These are phyloP conservation scores for Phytophthora macrochlamydospora DNA, from an alignment of 352 stramenopile genomes.

Conservation along the genomic window DNA sequence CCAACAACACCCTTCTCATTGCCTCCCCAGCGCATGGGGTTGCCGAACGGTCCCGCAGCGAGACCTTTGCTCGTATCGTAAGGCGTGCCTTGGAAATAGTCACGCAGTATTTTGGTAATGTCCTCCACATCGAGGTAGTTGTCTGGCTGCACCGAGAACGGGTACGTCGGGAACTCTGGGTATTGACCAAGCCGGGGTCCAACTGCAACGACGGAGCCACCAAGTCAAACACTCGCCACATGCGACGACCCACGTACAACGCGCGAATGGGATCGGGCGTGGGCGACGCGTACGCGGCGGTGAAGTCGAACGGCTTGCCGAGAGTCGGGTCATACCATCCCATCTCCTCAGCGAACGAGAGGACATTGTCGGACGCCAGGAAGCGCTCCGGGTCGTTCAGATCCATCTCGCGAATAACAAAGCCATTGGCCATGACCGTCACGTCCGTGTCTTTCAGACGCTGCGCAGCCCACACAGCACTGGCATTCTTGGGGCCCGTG, in stretches of 20 bases:
- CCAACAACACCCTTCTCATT: slow-evolving; percentile 60
- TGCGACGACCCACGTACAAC: slow-evolving; percentile 81
- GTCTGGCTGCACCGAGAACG: slow-evolving; percentile 90
- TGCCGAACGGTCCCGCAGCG: slow-evolving; percentile 89
- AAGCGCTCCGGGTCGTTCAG: slow-evolving; percentile 82
- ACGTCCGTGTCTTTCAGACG: slow-evolving; percentile 91
- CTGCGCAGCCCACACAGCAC: slow-evolving; percentile 94
- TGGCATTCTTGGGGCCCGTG: slow-evolving; percentile 88
- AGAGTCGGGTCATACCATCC: slow-evolving; percentile 77
- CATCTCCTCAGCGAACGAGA: slow-evolving; percentile 86
- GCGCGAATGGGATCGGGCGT: slow-evolving; percentile 58
- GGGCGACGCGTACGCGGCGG: slow-evolving; percentile 57
- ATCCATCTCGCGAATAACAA: slow-evolving; percentile 92
- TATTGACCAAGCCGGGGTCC: slow-evolving; percentile 60
- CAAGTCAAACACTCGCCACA: slow-evolving; percentile 90
- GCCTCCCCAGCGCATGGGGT: slow-evolving; percentile 87
- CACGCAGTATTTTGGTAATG: slow-evolving; percentile 81
- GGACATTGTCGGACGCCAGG: slow-evolving; percentile 89
- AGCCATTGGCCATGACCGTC: slow-evolving; percentile 92
- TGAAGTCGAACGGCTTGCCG: slow-evolving; percentile 71
- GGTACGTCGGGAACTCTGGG: slow-evolving; percentile 77
- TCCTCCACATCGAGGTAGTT: slow-evolving; percentile 54
- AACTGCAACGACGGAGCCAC: slow-evolving; percentile 82
- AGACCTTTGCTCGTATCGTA: slow-evolving; percentile 89
- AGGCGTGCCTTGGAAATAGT: slow-evolving; percentile 91